Base-by-base conservation (phyloP, 202 grass and related monocot genomes). In the Zoysia matrella region DNA sequence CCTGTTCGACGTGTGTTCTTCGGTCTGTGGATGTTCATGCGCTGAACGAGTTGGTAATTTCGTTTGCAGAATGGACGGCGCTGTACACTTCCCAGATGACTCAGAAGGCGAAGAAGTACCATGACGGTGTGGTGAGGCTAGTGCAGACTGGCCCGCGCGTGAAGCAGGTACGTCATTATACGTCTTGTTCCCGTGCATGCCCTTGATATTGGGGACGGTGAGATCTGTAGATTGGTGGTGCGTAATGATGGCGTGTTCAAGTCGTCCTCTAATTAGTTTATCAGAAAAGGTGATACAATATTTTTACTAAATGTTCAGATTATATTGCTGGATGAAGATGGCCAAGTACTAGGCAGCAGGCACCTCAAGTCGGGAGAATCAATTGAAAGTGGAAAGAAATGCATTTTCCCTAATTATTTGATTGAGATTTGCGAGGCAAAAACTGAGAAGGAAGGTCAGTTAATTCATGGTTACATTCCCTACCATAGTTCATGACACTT, bases 101-200 rank as follows among this genome's bases (percentile, higher is more conserved):
- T 77, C 86, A 91, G 74, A 98, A 93, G 65, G 82, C 88, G 65
- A 98, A 98, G 81, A 94, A 83, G 73, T 93, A 80, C 55, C 92
- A 93, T 46, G 88, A 94, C 60, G 95, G 92, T 6, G 69, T 84
- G 5, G 77, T 98, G 60, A 86, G 71, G 79, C 84, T 98, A 40
- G 82, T 60, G 43, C 67, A 82, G 47, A 42, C 79, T 48, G 85
- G 85, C 68, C 87, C 73, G 3, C 82, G 51, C 47, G 72, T 56
- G 3, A 95, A 91, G 73, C 95, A 93, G 87, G 95, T 93, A 78
- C 70, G 58, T 46, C 8, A 40, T 43, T 72, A 7, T 8, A 0
- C 39, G 2, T 83, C 40, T 62, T 39, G 44, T 46, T 71, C 47
- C 7, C 7, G 0, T 75, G 18, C 1, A 40, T 89, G 39, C 74